Conservation (phyloP, 208 protist species). For the Porcisia hertigi region DNA sequence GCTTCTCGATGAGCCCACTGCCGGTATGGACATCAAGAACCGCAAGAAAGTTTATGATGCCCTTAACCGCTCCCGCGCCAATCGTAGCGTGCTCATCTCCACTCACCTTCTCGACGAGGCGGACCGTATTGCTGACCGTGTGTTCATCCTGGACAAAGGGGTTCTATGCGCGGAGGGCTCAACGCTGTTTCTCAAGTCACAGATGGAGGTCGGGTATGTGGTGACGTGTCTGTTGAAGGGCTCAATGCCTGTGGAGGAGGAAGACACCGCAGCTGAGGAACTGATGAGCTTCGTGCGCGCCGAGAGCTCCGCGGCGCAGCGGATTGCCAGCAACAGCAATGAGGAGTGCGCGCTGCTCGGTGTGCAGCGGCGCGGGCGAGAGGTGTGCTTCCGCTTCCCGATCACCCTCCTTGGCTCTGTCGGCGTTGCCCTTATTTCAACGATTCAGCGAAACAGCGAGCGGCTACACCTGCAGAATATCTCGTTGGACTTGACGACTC, state of each 20-base stretch:
- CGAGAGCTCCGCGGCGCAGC: conserved; percentile 40
- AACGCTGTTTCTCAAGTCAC: conserved; percentile 80
- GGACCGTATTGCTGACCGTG: conserved; percentile 92
- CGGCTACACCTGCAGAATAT: conserved; percentile 57
- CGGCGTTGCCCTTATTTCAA: conserved; percentile 49
- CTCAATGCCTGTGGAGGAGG: conserved; percentile 37
- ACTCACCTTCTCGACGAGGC: conserved; percentile 97
- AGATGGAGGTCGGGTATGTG: conserved; percentile 68
- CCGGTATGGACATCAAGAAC: conserved; percentile 86
- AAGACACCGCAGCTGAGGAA: conserved; percentile 39
- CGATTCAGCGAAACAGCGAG: conserved; percentile 38
- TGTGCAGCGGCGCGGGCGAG: conserved; percentile 66
- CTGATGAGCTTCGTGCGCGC: conserved; percentile 59
- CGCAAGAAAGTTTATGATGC: conserved; percentile 77
- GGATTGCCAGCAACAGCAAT: conserved; percentile 8
- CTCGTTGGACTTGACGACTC: conserved; percentile 69
- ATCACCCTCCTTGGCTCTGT: conserved; percentile 47
- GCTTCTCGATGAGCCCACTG: conserved; percentile 92
- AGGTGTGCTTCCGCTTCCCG: conserved; percentile 75
- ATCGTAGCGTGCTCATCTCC: conserved; percentile 71
- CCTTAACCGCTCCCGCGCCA: conserved; percentile 42
- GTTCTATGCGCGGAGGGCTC: conserved; percentile 63
- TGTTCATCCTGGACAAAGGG: conserved; percentile 92
- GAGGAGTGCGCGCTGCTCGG: conserved; percentile 43
- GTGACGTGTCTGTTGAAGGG: conserved; percentile 72